Base-by-base conservation (phyloP, 352 stramenopile species). In the Phytopythium litorale region DNA sequence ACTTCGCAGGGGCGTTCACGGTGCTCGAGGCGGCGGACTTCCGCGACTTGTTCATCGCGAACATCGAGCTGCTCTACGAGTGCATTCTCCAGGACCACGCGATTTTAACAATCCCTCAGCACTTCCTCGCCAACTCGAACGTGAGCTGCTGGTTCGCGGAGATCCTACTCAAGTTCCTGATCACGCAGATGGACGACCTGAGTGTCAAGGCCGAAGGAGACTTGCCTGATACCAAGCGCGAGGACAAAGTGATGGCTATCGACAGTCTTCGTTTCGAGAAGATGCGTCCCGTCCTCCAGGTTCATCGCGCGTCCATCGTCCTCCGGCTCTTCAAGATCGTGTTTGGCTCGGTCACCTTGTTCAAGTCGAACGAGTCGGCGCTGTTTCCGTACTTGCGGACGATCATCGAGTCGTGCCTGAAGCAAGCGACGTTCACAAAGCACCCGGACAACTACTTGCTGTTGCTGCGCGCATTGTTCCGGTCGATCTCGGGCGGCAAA, bases 1-100 rank as follows among this genome's bases (percentile, higher is more conserved):
- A 97, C 37, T 99, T 99, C 75, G 96, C 97, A 7, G 86, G 95
- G 15, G 92, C 95, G 3, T 99, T 99, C 64, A 98, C 96, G 1
- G 89, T 98, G 32, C 76, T 99, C 18, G 96, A 99, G 68, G 90
- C 87, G 25, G 88, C 91, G 53, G 97, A 98, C 68, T 96, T 99
- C 59, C 79, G 92, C 7, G 87, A 97, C 65, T 65, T 97, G 23
- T 95, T 97, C 60, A 80, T 94, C 60, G 71, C 83, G 23, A 97
- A 97, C 65, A 90, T 98, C 55, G 63, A 92, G 56, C 68, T 98
- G 15, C 70, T 98, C 3, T 91, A 98, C 62, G 78, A 97, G 63
- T 91, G 87, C 32, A 98, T 99, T 62, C 79, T 98, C 12, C 90
- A 97, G 25, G 91, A 98, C 63, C 79, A 97, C 46, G 82, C 94